Conservation (phyloP, 306 rosid species). For the Sophora flavescens region DNA sequence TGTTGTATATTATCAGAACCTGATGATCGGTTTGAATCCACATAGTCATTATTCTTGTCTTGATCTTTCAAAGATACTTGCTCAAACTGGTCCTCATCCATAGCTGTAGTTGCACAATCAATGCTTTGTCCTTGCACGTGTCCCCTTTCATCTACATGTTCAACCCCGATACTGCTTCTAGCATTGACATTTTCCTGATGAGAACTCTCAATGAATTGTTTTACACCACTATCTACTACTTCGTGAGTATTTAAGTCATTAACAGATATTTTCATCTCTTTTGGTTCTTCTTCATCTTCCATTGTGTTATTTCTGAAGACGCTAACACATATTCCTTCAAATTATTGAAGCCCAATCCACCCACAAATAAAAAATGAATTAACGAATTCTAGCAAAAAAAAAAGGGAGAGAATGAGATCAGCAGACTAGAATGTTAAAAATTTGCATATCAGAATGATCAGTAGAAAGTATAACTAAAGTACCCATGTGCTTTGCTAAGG, state of each 20-base stretch:
- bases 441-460: constrained; percentile 9
- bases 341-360: constrained; percentile 47
- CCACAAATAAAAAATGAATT: constrained; percentile 46
- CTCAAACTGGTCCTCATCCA: constrained; percentile 87
- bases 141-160: constrained; percentile 47
- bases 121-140: constrained; percentile 49
- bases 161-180: constrained; percentile 47
- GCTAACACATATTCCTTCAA: constrained; percentile 53
- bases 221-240: constrained; percentile 54
- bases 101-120: constrained; percentile 53
- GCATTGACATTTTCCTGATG: constrained; percentile 49
- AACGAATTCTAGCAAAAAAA: constrained; percentile 8
- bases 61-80: constrained; percentile 88
- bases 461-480: constrained; percentile 21
- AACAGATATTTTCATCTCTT: constrained; percentile 55
- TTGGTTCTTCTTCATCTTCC: constrained; percentile 86
- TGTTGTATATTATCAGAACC: constrained; percentile 63
- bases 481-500: neutral
- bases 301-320: constrained; percentile 49
- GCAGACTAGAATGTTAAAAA: constrained; percentile 9
- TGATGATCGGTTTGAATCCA: constrained; percentile 61
- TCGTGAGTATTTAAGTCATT: constrained; percentile 52
- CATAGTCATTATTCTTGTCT: constrained; percentile 60
- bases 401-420: neutral
- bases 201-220: constrained; percentile 51